Conservation (phyloP, 2,329 filamentous ascomycete genomes). For the Juglanconis sp. region DNA sequence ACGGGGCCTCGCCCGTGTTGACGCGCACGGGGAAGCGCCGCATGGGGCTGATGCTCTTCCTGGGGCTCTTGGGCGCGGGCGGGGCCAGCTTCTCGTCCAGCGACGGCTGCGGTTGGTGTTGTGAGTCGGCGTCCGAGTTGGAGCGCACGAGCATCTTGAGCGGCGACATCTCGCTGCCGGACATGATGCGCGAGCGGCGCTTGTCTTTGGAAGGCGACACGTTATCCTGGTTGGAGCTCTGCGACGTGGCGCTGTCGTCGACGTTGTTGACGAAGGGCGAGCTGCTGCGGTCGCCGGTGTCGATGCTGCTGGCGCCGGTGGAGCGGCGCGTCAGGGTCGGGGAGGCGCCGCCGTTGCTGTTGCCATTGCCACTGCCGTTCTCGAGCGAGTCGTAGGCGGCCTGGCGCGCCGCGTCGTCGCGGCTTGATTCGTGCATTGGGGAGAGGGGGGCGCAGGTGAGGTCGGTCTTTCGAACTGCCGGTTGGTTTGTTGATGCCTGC, state of each 20-base stretch:
- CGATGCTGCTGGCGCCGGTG: constrained; percentile 19
- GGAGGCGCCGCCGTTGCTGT: constrained; percentile 1
- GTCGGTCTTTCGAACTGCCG: neutral
- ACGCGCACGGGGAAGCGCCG: constrained; percentile 62
- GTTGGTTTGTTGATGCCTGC: neutral
- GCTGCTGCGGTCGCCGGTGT: constrained; percentile 22
- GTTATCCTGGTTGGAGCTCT: constrained; percentile 42
- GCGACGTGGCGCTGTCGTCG: constrained; percentile 22
- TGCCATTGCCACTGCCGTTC: neutral
- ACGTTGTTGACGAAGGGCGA: constrained; percentile 30
- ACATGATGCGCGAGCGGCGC: constrained; percentile 52
- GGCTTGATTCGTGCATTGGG: constrained; percentile 14
- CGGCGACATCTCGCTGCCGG: constrained; percentile 55
- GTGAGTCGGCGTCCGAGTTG: constrained; percentile 25
- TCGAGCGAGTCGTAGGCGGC: constrained; percentile 1
- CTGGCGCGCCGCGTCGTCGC: constrained; percentile 4
- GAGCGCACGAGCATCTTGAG: constrained; percentile 49
- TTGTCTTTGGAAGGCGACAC: constrained; percentile 44
- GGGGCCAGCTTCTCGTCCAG: constrained; percentile 28
- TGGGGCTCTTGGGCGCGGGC: constrained; percentile 39
- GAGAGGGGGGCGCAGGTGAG: constrained; percentile 11
- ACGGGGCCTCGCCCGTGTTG: constrained; percentile 29
- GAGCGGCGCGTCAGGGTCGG: constrained; percentile 15
- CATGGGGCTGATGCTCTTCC: constrained; percentile 46
- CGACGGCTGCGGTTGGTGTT: neutral